Percentiles rank a stretch among this genome's conserved stretches.
Conservation (phyloP, 2,329 filamentous ascomycete species). For the Claviceps fusiformis region DNA sequence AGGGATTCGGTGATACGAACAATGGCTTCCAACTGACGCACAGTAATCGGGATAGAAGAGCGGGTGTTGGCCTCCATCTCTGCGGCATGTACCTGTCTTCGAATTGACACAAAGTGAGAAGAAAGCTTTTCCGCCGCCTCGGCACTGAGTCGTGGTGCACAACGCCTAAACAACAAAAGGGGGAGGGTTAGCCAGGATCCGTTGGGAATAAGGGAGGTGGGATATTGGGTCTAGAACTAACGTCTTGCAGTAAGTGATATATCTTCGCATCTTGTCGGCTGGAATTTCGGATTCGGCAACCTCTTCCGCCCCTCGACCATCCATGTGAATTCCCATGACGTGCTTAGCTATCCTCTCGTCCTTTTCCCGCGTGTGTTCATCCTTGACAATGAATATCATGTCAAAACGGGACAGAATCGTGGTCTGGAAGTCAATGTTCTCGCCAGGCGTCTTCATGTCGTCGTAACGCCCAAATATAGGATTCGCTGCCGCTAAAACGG, state of each 20-base stretch:
- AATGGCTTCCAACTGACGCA: constrained; percentile 92
- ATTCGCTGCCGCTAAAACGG: constrained; percentile 88
- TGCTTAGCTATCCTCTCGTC: constrained; percentile 92
- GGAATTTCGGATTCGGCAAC: constrained; percentile 76
- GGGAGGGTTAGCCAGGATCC: constrained; percentile 15
- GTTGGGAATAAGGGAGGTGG: background rate
- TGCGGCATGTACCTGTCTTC: constrained; percentile 81
- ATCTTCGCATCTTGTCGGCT: constrained; percentile 93
- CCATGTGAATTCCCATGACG: constrained; percentile 97
- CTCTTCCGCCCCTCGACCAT: constrained; percentile 69
- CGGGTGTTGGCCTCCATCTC: constrained; percentile 83
- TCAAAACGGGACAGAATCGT: constrained; percentile 97
- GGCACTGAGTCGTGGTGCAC: constrained; percentile 77
- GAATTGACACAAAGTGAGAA: constrained; percentile 92
- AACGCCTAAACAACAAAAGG: constrained; percentile 44
- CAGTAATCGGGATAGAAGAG: constrained; percentile 91
- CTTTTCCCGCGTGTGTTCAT: constrained; percentile 79
- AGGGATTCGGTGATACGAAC: constrained; percentile 94
- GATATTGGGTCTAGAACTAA: constrained; percentile 46
- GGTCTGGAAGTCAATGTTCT: constrained; percentile 99
- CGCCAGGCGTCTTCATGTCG: constrained; percentile 91
- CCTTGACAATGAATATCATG: constrained; percentile 98
- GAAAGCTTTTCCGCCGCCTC: constrained; percentile 93
- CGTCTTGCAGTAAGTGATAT: constrained; percentile 94
- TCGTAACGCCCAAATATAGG: constrained; percentile 97